Evolutionary conservation across 2,329 filamentous ascomycete species (phyloP), one percentile per base, ranked within the genome.

Genomic region (Alternaria infectoria): DNA sequence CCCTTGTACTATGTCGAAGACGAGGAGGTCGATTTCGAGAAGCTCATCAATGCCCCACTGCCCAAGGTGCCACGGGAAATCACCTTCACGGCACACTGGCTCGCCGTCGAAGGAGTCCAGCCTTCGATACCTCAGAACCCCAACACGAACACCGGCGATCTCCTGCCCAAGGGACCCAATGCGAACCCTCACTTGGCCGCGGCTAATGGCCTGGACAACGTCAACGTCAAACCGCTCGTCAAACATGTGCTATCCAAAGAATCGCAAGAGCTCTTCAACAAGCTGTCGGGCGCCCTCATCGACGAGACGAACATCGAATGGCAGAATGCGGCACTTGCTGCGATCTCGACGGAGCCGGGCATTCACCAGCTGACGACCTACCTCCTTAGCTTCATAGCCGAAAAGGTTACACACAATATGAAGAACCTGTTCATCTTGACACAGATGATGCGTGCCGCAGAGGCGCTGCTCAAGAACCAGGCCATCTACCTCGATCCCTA

Each of bases 21-120:
- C 78, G 96, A 99, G 77, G 96, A 99, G 83, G 91, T 98, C 58
- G 96, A 99, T 81, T 98, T 99, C 77, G 96, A 99, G 83, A 98
- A 98, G 84, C 85, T 99, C 70, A 97, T 99, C 79, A 99, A 99
- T 82, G 93, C 93, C 68, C 93, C 96, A 5, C 82, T 99, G 69
- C 96, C 96, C 25, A 97, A 96, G 80, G 94, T 99, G 28, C 96
- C 96, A 32, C 87, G 95, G 54, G 96, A 99, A 80, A 91, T 96
- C 73, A 93, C 90, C 65, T 95, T 97, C 77, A 98, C 95, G 44
- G 96, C 93, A 64, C 96, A 99, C 81, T 99, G 96, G 95, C 89
- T 98, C 65, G 94, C 96, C 21, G 93, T 99, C 52, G 96, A 99
- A 84, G 96, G 96, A 62, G 96, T 98, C 26, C 95, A 99, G 78